phyloP scores from a whole-genome alignment of 1,284 basidiomycete species.

The Ganoderma multipileum region DNA sequence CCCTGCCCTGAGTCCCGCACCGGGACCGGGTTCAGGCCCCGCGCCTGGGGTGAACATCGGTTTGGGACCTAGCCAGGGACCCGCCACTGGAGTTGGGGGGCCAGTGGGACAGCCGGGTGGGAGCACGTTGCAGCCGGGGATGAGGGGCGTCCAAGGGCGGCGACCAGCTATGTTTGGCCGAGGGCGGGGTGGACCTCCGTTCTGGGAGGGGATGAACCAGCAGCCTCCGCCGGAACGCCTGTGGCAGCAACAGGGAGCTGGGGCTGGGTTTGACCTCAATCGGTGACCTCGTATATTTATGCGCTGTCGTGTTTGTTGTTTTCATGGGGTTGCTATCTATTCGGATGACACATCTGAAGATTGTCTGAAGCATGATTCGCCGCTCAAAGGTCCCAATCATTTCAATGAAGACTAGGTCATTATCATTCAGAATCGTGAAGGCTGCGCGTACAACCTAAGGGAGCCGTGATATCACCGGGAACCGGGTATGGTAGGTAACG shows the following conservation, averaged over 20 bases:
- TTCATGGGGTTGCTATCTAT: constrained; percentile 16
- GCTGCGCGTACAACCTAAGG: constrained; percentile 18
- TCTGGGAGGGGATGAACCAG: constrained; percentile 30
- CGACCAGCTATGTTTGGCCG: constrained; percentile 42
- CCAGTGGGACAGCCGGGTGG: constrained; percentile 15
- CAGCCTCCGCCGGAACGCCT: constrained; percentile 24
- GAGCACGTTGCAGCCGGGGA: constrained; percentile 32
- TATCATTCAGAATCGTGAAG: constrained; percentile 7
- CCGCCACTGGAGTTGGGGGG: constrained; percentile 7
- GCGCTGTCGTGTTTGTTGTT: constrained; percentile 9
- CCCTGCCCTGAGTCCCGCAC: constrained; percentile 15
- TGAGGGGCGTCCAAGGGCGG: constrained; percentile 39
- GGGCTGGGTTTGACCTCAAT: constrained; percentile 18
- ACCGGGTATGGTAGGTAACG: constrained; percentile 16
- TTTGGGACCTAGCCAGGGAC: constrained; percentile 11
- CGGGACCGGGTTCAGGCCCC: constrained; percentile 8
- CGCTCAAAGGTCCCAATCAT: background rate
- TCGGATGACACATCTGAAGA: background rate
- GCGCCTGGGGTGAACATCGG: constrained; percentile 12
- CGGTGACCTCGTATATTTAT: constrained; percentile 14
- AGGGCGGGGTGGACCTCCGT: constrained; percentile 36
- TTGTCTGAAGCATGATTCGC: background rate
- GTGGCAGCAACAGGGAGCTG: constrained; percentile 25
- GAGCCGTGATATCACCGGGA: constrained; percentile 22
- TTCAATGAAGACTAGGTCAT: background rate